Evolutionary conservation across 805 yeast genomes (phyloP).

Genomic region (Candida sonorensis): DNA sequence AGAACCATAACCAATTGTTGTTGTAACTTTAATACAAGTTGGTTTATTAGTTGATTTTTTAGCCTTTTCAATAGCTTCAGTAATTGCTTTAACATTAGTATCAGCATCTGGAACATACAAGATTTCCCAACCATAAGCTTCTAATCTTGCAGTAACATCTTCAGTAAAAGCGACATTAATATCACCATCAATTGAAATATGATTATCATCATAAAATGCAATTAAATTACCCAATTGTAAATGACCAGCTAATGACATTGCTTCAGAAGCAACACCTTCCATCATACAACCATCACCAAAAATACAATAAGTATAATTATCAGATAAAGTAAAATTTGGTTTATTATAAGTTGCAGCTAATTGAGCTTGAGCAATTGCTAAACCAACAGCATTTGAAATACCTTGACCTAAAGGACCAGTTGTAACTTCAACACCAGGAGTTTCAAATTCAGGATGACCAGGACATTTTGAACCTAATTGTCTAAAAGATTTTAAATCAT

Average conservation of each 20-base stretch:
- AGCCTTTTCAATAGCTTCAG: conserved; percentile 70
- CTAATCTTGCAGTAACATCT: conserved; percentile 77
- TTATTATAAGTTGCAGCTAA: conserved; percentile 91
- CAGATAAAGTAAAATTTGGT: conserved; percentile 67
- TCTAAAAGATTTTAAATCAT: conserved; percentile 87
- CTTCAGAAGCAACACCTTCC: conserved; percentile 97
- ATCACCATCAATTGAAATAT: conserved; percentile 93
- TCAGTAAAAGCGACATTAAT: conserved; percentile 89
- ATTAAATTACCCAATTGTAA: conserved; percentile 87
- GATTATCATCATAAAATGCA: conserved; percentile 94
- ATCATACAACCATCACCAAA: conserved; percentile 97
- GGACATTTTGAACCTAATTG: conserved; percentile 88
- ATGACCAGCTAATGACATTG: conserved; percentile 94
- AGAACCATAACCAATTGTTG: conserved; percentile 95
- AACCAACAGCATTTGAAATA: conserved; percentile 91
- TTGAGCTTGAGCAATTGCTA: conserved; percentile 91
- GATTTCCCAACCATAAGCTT: conserved; percentile 93
- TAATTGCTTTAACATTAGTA: conserved; percentile 64
- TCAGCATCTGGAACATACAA: conserved; percentile 74
- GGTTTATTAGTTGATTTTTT: conserved; percentile 83
- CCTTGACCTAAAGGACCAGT: conserved; percentile 99
- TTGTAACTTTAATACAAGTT: conserved; percentile 78
- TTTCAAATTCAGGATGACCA: conserved; percentile 93
- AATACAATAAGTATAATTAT: conserved; percentile 71
- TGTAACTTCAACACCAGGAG: conserved; percentile 93